Evolutionary conservation across 1,139 yeast genomes (phyloP).

Genomic region (Debaryomycetaceae sp.): DNA sequence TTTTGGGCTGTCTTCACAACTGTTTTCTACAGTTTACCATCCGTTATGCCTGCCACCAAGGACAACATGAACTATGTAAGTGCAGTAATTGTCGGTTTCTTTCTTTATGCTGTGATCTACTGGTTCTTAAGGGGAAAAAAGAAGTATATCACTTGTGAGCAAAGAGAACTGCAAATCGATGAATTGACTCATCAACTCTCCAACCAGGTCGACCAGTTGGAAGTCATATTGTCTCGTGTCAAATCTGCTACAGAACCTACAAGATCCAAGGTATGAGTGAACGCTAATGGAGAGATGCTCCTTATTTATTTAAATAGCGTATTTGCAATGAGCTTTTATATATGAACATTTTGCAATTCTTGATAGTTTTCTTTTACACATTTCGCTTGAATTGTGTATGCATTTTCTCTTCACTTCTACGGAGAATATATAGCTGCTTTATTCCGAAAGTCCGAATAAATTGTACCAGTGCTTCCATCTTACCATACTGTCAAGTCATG

Average conservation of each 20-base stretch:
- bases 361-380: too few species aligned
- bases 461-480: too few species aligned
- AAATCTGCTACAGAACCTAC: not conserved
- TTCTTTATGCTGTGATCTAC: slow-evolving; percentile 29
- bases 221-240: slow-evolving; percentile 17
- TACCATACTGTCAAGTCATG: too few species aligned
- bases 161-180: slow-evolving; percentile 21
- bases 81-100: slow-evolving; percentile 36
- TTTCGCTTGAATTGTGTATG: too few species aligned
- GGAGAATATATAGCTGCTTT: too few species aligned
- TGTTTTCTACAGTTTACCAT: slow-evolving; percentile 42
- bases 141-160: slow-evolving; percentile 24
- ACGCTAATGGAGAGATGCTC: not conserved
- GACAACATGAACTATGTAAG: slow-evolving; percentile 46
- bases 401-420: too few species aligned
- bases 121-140: slow-evolving; percentile 39
- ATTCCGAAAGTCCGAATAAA: too few species aligned
- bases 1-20: slow-evolving; percentile 41
- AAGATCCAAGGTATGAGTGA: not conserved
- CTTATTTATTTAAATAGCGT: not conserved
- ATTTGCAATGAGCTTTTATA: too few species aligned
- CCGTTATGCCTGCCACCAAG: slow-evolving; percentile 42
- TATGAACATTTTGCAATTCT: too few species aligned
- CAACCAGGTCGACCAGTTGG: slow-evolving; percentile 23
- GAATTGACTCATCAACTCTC: slow-evolving; percentile 27